These are phyloP conservation scores for Fusarium azukiicola DNA, from an alignment of 2,329 filamentous ascomycete species.

Conservation along the genomic window DNA sequence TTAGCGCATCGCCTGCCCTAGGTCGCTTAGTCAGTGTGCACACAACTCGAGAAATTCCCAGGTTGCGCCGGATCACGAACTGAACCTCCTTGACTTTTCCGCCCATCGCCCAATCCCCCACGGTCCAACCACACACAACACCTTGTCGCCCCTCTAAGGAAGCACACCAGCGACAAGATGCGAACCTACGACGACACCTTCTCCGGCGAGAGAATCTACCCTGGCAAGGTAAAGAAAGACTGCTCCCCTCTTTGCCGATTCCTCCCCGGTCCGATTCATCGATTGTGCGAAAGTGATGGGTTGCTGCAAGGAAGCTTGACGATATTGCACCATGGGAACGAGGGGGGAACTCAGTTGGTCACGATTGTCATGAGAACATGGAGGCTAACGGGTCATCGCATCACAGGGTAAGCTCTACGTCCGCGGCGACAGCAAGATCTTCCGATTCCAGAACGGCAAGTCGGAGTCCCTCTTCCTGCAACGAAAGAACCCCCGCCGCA, in stretches of 20 bases:
- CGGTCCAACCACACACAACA: constrained; percentile 63
- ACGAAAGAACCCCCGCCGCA: constrained; percentile 99
- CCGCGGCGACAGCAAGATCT: constrained; percentile 99
- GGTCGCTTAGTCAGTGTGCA: constrained; percentile 65
- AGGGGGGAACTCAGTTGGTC: constrained; percentile 27
- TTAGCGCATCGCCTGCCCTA: constrained; percentile 61
- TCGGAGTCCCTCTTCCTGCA: constrained; percentile 99
- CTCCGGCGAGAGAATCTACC: constrained; percentile 84
- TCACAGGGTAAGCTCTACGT: constrained; percentile 98
- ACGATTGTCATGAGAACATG: constrained; percentile 37
- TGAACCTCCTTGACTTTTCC: constrained; percentile 58
- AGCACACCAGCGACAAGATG: constrained; percentile 74
- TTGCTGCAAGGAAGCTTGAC: constrained; percentile 29
- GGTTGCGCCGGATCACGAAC: constrained; percentile 57
- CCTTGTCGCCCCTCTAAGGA: constrained; percentile 64
- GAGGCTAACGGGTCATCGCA: constrained; percentile 55
- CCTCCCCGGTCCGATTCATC: constrained; percentile 49
- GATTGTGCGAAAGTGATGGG: constrained; percentile 41
- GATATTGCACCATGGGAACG: constrained; percentile 40
- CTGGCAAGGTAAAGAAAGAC: constrained; percentile 79
- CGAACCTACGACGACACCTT: constrained; percentile 84
- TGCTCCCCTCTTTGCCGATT: constrained; percentile 24
- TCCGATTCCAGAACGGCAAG: constrained; percentile 99
- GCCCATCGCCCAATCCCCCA: constrained; percentile 61
- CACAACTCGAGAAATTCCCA: constrained; percentile 65